These are phyloP conservation scores for Camellia granthamiana DNA, from an alignment of 148 eudicot genomes.

Conservation along the genomic window DNA sequence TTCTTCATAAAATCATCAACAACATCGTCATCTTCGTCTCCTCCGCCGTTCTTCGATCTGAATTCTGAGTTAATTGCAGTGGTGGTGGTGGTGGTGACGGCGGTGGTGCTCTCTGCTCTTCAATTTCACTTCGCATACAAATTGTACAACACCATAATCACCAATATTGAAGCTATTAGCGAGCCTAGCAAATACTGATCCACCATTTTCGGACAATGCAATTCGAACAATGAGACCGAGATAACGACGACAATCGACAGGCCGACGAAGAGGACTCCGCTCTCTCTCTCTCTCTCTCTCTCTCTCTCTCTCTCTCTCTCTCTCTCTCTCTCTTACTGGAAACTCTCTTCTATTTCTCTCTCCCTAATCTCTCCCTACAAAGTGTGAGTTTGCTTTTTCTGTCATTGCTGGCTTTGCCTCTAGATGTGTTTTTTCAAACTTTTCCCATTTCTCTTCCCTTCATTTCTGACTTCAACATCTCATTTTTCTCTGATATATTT, in stretches of 20 bases:
- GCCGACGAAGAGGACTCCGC: neutral
- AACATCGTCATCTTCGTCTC: conserved; percentile 29
- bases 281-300: conserved; percentile 1
- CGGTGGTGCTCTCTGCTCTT: conserved; percentile 6
- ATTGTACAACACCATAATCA: conserved; percentile 27
- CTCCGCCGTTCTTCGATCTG: conserved; percentile 24
- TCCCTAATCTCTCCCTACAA: neutral
- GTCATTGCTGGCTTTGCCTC: too few species aligned
- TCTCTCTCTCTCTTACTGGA: neutral
- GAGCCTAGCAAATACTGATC: conserved; percentile 32
- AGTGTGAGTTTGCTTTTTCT: too few species aligned
- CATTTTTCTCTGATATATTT: too few species aligned
- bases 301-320: neutral
- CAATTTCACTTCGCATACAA: conserved; percentile 22
- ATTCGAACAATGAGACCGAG: neutral
- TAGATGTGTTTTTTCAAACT: too few species aligned
- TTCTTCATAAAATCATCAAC: too few species aligned
- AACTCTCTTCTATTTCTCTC: neutral
- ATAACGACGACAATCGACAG: neutral
- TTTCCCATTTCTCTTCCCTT: too few species aligned
- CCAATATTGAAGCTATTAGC: conserved; percentile 37
- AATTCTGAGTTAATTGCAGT: conserved; percentile 29
- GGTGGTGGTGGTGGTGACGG: conserved; percentile 18
- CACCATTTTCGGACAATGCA: conserved; percentile 27
- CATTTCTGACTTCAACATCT: too few species aligned